phyloP scores from a whole-genome alignment of 2,329 filamentous ascomycete species.

The Colletotrichum costaricense region DNA sequence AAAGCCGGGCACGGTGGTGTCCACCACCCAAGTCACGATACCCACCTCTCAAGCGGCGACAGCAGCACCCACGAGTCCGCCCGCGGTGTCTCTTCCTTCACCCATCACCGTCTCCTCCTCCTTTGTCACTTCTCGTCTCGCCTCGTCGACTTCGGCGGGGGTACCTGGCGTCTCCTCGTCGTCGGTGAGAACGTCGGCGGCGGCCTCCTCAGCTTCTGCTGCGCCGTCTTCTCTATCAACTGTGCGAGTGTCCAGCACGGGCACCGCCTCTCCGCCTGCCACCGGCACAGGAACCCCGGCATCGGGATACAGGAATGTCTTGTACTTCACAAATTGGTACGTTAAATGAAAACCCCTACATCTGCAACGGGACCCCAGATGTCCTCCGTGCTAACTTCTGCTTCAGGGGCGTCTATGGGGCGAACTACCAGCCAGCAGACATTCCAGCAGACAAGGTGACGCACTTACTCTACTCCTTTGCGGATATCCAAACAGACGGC shows the following conservation, averaged over 20 bases:
- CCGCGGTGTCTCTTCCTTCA: not conserved
- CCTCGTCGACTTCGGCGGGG: not conserved
- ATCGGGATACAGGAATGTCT: constrained; percentile 48
- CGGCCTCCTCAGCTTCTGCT: not conserved
- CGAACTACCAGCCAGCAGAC: constrained; percentile 72
- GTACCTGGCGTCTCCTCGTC: not conserved
- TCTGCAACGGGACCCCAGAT: not conserved
- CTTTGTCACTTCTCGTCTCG: not conserved
- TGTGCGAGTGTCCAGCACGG: not conserved
- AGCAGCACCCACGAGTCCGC: not conserved
- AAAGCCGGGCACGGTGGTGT: not conserved
- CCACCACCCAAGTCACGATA: constrained; percentile 3
- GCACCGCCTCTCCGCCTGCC: not conserved
- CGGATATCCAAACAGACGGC: constrained; percentile 57
- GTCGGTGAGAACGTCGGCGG: not conserved
- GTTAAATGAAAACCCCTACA: constrained; percentile 24
- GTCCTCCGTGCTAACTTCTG: not conserved
- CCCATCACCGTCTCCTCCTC: not conserved
- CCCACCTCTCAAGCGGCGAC: not conserved
- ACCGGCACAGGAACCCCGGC: not conserved
- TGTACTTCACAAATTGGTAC: constrained; percentile 69
- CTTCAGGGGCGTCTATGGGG: constrained; percentile 52
- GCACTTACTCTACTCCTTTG: constrained; percentile 75
- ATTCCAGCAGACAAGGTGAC: constrained; percentile 77
- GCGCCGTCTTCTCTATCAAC: not conserved